Conservation (phyloP, 805 yeast species). For the Candida loeiensis region DNA sequence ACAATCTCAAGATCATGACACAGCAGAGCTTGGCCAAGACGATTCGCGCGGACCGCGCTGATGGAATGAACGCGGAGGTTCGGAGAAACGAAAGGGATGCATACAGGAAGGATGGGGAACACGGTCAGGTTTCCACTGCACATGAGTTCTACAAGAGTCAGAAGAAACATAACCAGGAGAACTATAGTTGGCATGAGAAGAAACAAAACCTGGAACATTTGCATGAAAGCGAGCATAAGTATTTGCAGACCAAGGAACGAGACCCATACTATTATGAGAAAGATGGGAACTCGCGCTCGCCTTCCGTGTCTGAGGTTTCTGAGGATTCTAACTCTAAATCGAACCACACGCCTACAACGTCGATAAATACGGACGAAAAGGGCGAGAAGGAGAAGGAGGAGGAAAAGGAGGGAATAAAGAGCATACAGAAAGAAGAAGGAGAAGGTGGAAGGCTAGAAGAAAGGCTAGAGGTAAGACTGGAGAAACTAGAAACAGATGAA, state of each 20-base stretch:
- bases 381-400: neutral
- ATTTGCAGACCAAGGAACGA: no score
- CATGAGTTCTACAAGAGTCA: neutral
- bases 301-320: constrained; percentile 3
- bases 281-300: constrained; percentile 5
- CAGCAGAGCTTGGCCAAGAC: constrained; percentile 18
- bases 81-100: no score
- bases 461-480: neutral
- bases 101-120: no score
- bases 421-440: constrained; percentile 1
- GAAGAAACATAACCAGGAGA: neutral
- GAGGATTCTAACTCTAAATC: constrained; percentile 15
- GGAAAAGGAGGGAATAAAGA: neutral
- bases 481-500: no score
- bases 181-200: neutral
- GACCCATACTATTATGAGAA: neutral
- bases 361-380: constrained; percentile 18
- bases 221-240: no score
- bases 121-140: neutral
- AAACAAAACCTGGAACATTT: no score
- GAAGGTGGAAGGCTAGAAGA: neutral
- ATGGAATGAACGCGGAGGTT: neutral
- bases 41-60: constrained; percentile 17
- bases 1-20: constrained; percentile 18
- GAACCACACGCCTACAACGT: constrained; percentile 29